A percentile compares a stretch with the other conserved stretches of the same genome.
phyloP scores from a whole-genome alignment of 2,329 filamentous ascomycete species.

The Pestalotiopsis sp. region DNA sequence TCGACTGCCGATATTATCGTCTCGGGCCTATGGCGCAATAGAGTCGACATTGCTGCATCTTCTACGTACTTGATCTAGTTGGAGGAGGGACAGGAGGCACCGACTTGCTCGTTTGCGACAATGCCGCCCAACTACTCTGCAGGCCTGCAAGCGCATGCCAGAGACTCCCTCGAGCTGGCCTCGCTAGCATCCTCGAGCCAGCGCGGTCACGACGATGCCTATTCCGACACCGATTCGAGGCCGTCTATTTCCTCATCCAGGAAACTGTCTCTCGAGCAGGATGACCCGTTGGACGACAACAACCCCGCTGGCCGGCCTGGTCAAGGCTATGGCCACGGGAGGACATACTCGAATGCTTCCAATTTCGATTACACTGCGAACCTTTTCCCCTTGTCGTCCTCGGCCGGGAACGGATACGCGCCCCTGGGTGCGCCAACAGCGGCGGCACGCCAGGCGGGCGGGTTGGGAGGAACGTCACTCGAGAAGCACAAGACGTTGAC shows the following conservation, averaged over 20 bases:
- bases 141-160: conserved; percentile 52
- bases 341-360: conserved; percentile 88
- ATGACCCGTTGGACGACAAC: conserved; percentile 74
- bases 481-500: conserved; percentile 97
- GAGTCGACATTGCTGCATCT: neutral
- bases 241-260: conserved; percentile 93
- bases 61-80: neutral
- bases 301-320: conserved; percentile 50
- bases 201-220: conserved; percentile 60
- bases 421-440: conserved; percentile 79
- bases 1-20: neutral
- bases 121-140: conserved; percentile 47
- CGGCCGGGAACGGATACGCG: conserved; percentile 73
- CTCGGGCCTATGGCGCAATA: neutral
- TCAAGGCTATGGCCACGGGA: conserved; percentile 51
- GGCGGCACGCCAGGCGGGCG: conserved; percentile 48
- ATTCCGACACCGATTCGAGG: conserved; percentile 70
- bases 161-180: conserved; percentile 95
- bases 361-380: conserved; percentile 95
- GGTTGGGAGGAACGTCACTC: conserved; percentile 73
- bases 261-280: conserved; percentile 83
- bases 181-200: conserved; percentile 84
- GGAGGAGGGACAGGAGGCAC: neutral
- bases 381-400: conserved; percentile 88
- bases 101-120: conserved; percentile 15